phyloP scores from a whole-genome alignment of 345 rosid genomes.

The Salix koriyanagi region DNA sequence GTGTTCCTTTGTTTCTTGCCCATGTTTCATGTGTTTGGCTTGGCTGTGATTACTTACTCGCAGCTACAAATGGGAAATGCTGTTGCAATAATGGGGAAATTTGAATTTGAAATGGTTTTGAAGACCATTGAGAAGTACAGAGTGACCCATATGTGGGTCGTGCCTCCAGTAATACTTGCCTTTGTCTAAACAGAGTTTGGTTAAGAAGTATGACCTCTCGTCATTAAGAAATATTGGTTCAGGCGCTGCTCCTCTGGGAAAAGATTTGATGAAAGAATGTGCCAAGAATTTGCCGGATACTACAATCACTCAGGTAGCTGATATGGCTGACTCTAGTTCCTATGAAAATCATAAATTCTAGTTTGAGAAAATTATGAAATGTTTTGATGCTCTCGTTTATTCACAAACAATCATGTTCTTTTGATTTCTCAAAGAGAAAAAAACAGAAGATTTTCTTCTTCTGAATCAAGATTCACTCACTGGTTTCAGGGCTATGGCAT shows the following conservation, averaged over 20 bases:
- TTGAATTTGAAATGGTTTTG: not conserved
- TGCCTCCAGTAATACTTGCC: not conserved
- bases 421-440: not conserved
- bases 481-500: conserved; percentile 73
- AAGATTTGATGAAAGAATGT: not conserved
- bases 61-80: not conserved
- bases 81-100: not conserved
- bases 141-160: not conserved
- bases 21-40: not conserved
- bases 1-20: not conserved
- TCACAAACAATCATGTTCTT: not conserved
- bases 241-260: not conserved
- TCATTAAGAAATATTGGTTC: not conserved
- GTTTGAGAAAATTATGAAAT: not conserved
- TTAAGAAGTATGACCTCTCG: not conserved
- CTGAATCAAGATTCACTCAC: not conserved
- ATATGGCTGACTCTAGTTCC: not conserved
- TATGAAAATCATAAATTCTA: not conserved
- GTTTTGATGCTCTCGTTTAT: not conserved
- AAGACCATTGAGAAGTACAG: not conserved
- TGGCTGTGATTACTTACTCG: not conserved
- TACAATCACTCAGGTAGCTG: not conserved
- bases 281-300: not conserved
- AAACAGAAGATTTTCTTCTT: conserved; percentile 16
- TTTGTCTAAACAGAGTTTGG: not conserved